phyloP scores from a whole-genome alignment of 2,329 filamentous ascomycete species.

The Apiospora aurea region DNA sequence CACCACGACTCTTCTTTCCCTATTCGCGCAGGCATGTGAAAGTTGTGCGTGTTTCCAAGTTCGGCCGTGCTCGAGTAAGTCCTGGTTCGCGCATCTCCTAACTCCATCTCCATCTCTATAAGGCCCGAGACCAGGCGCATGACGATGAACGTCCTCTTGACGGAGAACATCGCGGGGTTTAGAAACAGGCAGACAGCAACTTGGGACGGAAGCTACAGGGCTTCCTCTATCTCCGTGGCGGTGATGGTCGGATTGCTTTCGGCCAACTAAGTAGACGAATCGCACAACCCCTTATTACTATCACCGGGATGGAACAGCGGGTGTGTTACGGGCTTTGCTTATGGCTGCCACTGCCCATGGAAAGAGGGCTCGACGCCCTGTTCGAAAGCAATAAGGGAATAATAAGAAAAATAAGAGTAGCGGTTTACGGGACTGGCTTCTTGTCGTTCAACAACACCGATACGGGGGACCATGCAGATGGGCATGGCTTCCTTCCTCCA shows the following conservation, averaged over 20 bases:
- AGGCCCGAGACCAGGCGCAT: background rate
- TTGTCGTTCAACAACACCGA: background rate
- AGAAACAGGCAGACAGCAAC: too few species aligned
- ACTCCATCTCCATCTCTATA: background rate
- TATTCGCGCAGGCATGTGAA: background rate
- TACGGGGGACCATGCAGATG: background rate
- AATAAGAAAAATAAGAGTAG: background rate
- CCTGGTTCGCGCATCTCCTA: background rate
- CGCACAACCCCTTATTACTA: background rate
- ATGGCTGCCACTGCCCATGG: background rate
- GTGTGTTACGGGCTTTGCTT: background rate
- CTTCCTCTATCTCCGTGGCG: background rate
- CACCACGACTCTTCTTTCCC: background rate
- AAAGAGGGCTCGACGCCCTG: background rate
- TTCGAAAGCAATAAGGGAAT: background rate
- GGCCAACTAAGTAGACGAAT: background rate
- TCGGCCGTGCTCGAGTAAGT: background rate
- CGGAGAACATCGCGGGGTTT: background rate
- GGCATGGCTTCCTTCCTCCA: background rate
- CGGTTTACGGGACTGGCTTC: background rate
- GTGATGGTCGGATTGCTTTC: too few species aligned
- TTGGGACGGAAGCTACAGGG: background rate
- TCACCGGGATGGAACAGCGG: background rate
- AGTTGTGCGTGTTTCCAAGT: background rate
- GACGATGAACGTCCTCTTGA: background rate